phyloP scores from a whole-genome alignment of 805 yeast genomes.

The Nakazawaea peltata region DNA sequence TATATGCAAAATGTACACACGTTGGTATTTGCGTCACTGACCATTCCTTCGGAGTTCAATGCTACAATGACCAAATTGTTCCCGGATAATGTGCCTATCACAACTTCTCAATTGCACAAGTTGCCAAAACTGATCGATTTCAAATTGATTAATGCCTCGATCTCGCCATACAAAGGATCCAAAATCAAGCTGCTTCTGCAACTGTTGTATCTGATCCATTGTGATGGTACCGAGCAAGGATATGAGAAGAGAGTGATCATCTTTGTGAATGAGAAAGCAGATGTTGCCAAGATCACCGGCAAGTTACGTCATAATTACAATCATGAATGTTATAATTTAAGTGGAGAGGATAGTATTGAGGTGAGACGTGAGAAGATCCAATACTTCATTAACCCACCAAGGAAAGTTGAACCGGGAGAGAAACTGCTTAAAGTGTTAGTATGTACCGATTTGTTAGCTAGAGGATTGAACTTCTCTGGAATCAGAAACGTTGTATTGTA shows the following conservation, averaged over 20 bases:
- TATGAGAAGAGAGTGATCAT: slow-evolving; percentile 73
- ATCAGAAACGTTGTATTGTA: slow-evolving; percentile 75
- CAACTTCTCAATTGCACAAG: slow-evolving; percentile 78
- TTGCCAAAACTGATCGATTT: slow-evolving; percentile 73
- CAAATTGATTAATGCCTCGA: slow-evolving; percentile 65
- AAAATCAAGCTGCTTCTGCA: slow-evolving; percentile 83
- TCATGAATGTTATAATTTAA: slow-evolving; percentile 56
- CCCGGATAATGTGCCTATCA: slow-evolving; percentile 58
- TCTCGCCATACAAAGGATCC: slow-evolving; percentile 77
- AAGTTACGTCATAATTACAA: slow-evolving; percentile 40
- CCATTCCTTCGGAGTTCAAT: slow-evolving; percentile 75
- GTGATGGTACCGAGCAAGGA: slow-evolving; percentile 76
- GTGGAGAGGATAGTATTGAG: slow-evolving; percentile 55
- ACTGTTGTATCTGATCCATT: slow-evolving; percentile 74
- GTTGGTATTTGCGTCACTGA: slow-evolving; percentile 79
- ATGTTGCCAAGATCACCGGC: slow-evolving; percentile 50
- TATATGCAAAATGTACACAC: slow-evolving; percentile 45
- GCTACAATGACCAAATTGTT: slow-evolving; percentile 49
- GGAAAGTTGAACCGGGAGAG: slow-evolving; percentile 26
- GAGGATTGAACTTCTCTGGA: slow-evolving; percentile 83
- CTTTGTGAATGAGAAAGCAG: slow-evolving; percentile 71
- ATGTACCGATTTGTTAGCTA: slow-evolving; percentile 81
- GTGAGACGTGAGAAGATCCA: slow-evolving; percentile 51
- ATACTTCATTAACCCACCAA: slow-evolving; percentile 60
- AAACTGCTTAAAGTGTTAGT: slow-evolving; percentile 57